These are phyloP conservation scores for Corrigiola litoralis DNA, from an alignment of 179 eudicot genomes.

Conservation along the genomic window DNA sequence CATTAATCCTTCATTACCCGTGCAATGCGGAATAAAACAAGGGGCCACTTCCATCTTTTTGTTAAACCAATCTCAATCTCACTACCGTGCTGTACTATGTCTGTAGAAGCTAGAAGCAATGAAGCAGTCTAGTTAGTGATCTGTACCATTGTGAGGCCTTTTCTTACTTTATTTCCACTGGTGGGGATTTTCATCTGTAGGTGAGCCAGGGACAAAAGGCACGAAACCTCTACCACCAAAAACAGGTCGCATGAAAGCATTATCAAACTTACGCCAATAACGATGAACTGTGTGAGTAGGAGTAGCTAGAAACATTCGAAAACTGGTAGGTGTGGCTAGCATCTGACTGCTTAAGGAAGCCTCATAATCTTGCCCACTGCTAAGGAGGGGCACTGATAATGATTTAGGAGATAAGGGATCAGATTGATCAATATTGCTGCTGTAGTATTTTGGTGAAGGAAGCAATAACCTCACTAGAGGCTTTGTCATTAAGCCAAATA, in stretches of 20 bases:
- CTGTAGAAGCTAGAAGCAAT: no score
- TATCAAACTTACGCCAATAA: constrained; percentile 79
- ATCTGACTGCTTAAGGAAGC: constrained; percentile 24
- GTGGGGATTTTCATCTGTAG: constrained; percentile 44
- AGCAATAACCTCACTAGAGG: constrained; percentile 54
- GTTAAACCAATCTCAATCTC: no score
- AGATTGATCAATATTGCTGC: constrained; percentile 25
- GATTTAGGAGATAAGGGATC: constrained; percentile 51
- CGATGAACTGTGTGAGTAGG: constrained; percentile 65
- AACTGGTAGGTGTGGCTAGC: constrained; percentile 47
- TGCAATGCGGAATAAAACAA: no score
- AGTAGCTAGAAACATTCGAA: constrained; percentile 54
- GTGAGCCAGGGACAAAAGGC: constrained; percentile 69
- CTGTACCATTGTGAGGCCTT: no score
- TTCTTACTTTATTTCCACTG: no score
- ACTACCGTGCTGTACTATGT: no score
- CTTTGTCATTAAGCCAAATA: constrained; percentile 81
- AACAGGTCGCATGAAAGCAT: constrained; percentile 75
- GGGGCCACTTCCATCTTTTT: no score
- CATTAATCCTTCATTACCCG: constrained; percentile 11
- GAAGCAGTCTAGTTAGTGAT: no score
- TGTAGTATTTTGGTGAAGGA: constrained; percentile 39
- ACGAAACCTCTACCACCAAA: constrained; percentile 91
- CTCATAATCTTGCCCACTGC: constrained; percentile 39
- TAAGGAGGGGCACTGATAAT: constrained; percentile 47